Base-by-base conservation (phyloP, 257 asterid species). In the Solanum gandarillasii region DNA sequence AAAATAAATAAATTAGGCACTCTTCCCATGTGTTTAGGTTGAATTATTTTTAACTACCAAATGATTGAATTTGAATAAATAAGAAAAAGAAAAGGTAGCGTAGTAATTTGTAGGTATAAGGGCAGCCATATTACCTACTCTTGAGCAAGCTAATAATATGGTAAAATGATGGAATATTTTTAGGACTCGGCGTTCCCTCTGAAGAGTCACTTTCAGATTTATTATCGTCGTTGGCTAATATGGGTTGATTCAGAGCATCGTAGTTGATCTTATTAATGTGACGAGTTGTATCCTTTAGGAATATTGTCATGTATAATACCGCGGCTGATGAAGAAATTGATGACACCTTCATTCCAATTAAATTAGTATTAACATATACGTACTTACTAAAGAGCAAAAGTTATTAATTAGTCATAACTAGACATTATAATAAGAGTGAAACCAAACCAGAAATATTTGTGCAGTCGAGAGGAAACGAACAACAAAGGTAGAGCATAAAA, bases 381-480 rank as follows among this genome's bases (percentile, higher is more conserved):
- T 5, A 4, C 34, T 32, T 9, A 18, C 21, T 3, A n/a, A n/a
- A n/a, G n/a, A n/a, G n/a, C n/a, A n/a, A n/a, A n/a, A n/a, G n/a
- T n/a, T n/a, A n/a, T n/a, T n/a, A n/a, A n/a, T n/a, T n/a, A n/a
- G n/a, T n/a, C n/a, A n/a, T n/a, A 76, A 38, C 27, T 75, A 12
- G 55, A 75, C n/a, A 39, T 76, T 8, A 78, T 41, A 41, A 41
- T 48, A 58, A 67, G 32, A 29, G 58, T 41, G 43, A 82, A 82
- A 41, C 32, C 35, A 70, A 21, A 92, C 94, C 94, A 91, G 95
- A 90, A 86, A 93, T 68, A 92, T 91, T 31, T 88, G 88, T 31
- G 76, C 84, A 4, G 91, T 91, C n/a, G 97, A 91, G 71, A 94
- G 94, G 34, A 92, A 68, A 12, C 95, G 93, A 76, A 94, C 94